These are phyloP conservation scores for Fusarium globosum DNA, from an alignment of 2,329 filamentous ascomycete species.

Conservation along the genomic window DNA sequence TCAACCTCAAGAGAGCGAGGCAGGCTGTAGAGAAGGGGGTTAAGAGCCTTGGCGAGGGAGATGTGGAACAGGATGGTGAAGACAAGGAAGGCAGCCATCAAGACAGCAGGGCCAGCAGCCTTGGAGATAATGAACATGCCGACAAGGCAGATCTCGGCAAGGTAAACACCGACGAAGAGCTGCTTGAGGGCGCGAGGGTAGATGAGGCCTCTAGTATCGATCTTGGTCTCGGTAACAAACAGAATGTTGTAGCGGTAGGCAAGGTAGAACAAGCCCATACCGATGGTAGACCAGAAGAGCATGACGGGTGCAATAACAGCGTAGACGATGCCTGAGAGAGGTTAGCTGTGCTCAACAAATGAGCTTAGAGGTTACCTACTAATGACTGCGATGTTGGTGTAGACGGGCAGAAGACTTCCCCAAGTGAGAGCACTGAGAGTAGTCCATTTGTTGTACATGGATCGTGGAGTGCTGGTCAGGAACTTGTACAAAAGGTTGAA, in stretches of 20 bases:
- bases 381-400: constrained; percentile 79
- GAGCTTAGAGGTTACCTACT: constrained; percentile 53
- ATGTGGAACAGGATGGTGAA: constrained; percentile 83
- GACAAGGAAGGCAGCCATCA: constrained; percentile 81
- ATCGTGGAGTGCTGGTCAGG: constrained; percentile 80
- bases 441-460: constrained; percentile 80
- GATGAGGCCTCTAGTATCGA: constrained; percentile 89
- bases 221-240: constrained; percentile 79
- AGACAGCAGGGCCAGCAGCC: constrained; percentile 74
- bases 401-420: constrained; percentile 80
- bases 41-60: constrained; percentile 74
- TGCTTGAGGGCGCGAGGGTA: constrained; percentile 93
- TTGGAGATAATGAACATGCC: constrained; percentile 80
- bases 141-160: constrained; percentile 82
- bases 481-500: constrained; percentile 76
- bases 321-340: constrained; percentile 72
- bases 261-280: constrained; percentile 82
- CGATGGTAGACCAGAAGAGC: constrained; percentile 81
- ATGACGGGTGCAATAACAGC: constrained; percentile 86
- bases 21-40: constrained; percentile 77
- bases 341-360: constrained; percentile 30
- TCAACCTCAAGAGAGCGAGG: constrained; percentile 69
- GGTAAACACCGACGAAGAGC: constrained; percentile 82
- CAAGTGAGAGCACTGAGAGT: constrained; percentile 76
- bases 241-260: constrained; percentile 89